These are phyloP conservation scores for Hyphodiscus sp. DNA, from an alignment of 2,329 filamentous ascomycete species.

Conservation along the genomic window DNA sequence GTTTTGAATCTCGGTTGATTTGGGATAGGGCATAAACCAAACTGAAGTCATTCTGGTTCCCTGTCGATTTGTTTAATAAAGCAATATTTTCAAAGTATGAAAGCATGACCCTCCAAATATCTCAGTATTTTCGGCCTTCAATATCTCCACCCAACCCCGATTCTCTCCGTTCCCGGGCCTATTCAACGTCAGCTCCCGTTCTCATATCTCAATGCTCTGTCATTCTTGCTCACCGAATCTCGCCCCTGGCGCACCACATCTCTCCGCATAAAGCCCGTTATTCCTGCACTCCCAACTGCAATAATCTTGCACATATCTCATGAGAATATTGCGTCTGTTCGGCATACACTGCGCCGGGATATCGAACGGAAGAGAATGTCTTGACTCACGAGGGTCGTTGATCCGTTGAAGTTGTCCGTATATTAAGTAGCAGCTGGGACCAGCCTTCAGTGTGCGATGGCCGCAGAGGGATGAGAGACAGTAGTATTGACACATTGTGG, in stretches of 20 bases:
- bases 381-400: slow-evolving; percentile 22
- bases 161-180: slow-evolving; percentile 23
- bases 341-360: slow-evolving; percentile 23
- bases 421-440: slow-evolving; percentile 25
- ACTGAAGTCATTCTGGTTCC: too few species aligned
- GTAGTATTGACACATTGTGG: slow-evolving; percentile 27
- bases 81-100: too few species aligned
- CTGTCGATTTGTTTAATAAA: too few species aligned
- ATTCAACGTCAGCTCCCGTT: neutral
- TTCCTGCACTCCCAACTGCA: slow-evolving; percentile 27
- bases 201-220: too few species aligned
- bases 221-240: slow-evolving; percentile 12
- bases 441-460: slow-evolving; percentile 24
- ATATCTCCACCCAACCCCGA: slow-evolving; percentile 28
- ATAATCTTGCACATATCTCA: slow-evolving; percentile 16
- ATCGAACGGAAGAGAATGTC: slow-evolving; percentile 21
- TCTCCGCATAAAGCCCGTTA: slow-evolving; percentile 19
- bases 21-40: too few species aligned
- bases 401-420: slow-evolving; percentile 28
- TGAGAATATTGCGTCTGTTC: slow-evolving; percentile 18
- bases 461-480: slow-evolving; percentile 24
- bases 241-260: slow-evolving; percentile 23
- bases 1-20: too few species aligned
- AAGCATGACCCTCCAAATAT: neutral
- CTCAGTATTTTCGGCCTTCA: neutral